These are phyloP conservation scores for Lasiosphaeris hirsuta DNA, from an alignment of 495 filamentous ascomycete species.

Conservation along the genomic window DNA sequence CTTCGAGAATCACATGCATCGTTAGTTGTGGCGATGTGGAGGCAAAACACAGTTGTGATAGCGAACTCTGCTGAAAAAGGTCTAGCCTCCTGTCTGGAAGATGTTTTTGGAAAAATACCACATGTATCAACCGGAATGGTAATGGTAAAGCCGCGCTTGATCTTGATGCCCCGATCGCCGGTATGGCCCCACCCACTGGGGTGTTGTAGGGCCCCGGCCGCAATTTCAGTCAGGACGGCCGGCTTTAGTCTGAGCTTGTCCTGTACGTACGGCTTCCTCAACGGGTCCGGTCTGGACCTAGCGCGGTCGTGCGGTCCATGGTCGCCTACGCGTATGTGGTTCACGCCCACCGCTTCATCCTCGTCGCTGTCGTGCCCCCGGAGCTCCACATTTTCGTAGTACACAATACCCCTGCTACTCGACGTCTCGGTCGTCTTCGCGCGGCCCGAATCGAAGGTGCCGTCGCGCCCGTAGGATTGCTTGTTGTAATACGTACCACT, in stretches of 20 bases:
- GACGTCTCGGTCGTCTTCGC: conserved; percentile 12
- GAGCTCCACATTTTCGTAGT: conserved; percentile 28
- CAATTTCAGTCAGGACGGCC: conserved; percentile 24
- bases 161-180: conserved; percentile 12
- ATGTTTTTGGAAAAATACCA: too few species aligned
- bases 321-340: too few species aligned
- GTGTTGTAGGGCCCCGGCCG: not conserved
- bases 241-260: conserved; percentile 18
- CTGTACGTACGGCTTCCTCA: not conserved
- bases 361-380: conserved; percentile 22
- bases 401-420: conserved; percentile 23
- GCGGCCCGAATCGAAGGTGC: conserved; percentile 3
- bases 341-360: conserved; percentile 3
- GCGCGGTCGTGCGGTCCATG: too few species aligned
- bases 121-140: conserved; percentile 2
- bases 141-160: conserved; percentile 19
- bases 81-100: too few species aligned
- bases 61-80: too few species aligned
- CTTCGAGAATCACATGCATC: too few species aligned
- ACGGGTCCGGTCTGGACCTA: not conserved
- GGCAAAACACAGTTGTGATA: too few species aligned
- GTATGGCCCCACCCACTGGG: not conserved
- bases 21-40: too few species aligned
- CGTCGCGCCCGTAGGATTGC: conserved; percentile 20
- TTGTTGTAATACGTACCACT: conserved; percentile 21